Base-by-base conservation (phyloP, 176 grass and related monocot genomes). In the Carex scoparia region DNA sequence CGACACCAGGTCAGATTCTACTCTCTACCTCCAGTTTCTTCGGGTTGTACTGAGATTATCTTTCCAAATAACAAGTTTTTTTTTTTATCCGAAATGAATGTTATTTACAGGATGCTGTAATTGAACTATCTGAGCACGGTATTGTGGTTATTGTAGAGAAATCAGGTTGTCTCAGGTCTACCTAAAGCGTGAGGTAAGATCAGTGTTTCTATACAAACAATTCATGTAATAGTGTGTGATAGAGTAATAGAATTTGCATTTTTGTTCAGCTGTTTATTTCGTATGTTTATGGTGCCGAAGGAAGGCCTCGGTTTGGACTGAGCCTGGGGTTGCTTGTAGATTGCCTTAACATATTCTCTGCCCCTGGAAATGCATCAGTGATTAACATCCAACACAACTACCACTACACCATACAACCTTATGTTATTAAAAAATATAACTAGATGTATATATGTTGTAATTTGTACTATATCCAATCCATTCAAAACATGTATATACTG, bases 121-220 rank as follows among this genome's bases (percentile, higher is more conserved):
- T 95, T 55, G 96, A 95, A 89, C 84, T 98, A 6, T 98, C 91
- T 4, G 84, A 86, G 72, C 93, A 95, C 80, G 96, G 93, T 2
- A 84, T 98, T 88, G 91, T 98, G 60, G 61, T 98, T 16, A 87
- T 91, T 40, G 89, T 98, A 6, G 93, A 98, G 85, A 93, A 98
- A 69, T 89, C 89, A 19, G 90, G 93, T 11, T 98, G 90, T 89
- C 91, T 95, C 61, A 92, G 89, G 93, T 98, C 85, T 95, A 94
- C 88, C 86, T 98, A 40, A 98, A 98, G 85, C 91, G 93, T 65
- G 91, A 98, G 93, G 93, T 98, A 63, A 49, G 48, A 28, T 30
- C 13, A 56, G 33, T 46, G 58, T 1, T 49, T 28, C 14, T 51
- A 68, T 79, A 23, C 56, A 68, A 32, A 10, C 61, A n/a, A 15